Evolutionary conservation across 495 filamentous ascomycete species (phyloP), one percentile per base, ranked within the genome.

Genomic region (Elaphomyces granulatus): DNA sequence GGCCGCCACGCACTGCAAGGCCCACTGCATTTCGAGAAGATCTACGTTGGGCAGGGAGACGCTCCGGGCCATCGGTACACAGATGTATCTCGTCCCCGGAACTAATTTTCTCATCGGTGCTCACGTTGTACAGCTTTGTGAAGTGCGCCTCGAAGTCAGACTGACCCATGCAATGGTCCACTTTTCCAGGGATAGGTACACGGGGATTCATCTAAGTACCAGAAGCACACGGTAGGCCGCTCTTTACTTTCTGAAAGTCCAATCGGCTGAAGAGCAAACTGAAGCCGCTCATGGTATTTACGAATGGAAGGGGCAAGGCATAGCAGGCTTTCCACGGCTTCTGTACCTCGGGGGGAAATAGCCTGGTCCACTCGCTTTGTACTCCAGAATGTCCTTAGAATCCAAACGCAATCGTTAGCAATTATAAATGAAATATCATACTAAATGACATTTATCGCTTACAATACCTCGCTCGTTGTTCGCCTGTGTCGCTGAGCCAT

Each of bases 1-100:
- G 48, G 43, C 33, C 36, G 53, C 40, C 10, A 26, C 37, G 8
- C 37, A 14, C 14, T 39, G 37, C 7, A 39, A n/a, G 8, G 28
- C 20, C 37, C 37, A 39, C 37, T 39, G 37, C 37, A 39, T 39
- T 30, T 39, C 37, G 3, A 39, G 20, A 3, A 39, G 16, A n/a
- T 28, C 18, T 3, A 23, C 8, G 18, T 39, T 20, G 3, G 37
- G 37, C 37, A 39, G 37, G 37, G 20, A 12, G 21, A 12, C 9
- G 21, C 12, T n/a, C 21, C 2, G 37, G 37, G 28, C 28, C 20
- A 28, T 39, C 8, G 9, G 37, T 39, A 10, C 15, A 7, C 17
- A 39, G 9, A 8, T n/a, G 8, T 12, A 39, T 39, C 12, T n/a
- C 9, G 28, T 39, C 37, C 10, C 37, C 37, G 3, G 37, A 39